phyloP scores from a whole-genome alignment of 2,329 filamentous ascomycete species.

The Keithomyces neogunnii region DNA sequence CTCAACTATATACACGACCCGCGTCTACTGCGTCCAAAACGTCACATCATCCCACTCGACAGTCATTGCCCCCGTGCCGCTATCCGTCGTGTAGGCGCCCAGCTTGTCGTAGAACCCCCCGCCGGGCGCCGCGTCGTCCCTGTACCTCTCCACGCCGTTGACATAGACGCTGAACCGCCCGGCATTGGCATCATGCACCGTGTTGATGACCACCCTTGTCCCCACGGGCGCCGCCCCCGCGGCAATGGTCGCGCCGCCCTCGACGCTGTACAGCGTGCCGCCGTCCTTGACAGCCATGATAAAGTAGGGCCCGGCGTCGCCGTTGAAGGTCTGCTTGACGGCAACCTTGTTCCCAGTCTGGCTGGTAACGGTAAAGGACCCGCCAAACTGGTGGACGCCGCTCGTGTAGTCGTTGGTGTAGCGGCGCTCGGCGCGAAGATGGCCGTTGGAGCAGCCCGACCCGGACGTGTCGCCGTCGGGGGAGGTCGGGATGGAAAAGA shows the following conservation, averaged over 20 bases:
- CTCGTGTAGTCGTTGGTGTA: conserved; percentile 4
- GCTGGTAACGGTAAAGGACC: conserved; percentile 8
- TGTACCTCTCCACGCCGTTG: too few species aligned
- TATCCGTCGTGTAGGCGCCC: too few species aligned
- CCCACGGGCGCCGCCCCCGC: conserved; percentile 1
- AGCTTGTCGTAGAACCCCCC: too few species aligned
- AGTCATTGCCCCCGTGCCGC: too few species aligned
- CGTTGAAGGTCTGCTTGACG: conserved; percentile 12
- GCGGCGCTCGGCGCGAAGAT: conserved; percentile 6
- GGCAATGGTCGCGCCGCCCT: conserved; percentile 9
- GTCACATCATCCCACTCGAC: too few species aligned
- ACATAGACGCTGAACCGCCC: too few species aligned
- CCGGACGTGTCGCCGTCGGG: conserved; percentile 6
- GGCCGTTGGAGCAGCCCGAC: conserved; percentile 7
- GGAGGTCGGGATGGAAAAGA: neutral
- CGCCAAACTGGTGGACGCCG: conserved; percentile 8
- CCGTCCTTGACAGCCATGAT: conserved; percentile 9
- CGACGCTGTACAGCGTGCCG: conserved; percentile 8
- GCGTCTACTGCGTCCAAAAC: too few species aligned
- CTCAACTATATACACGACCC: too few species aligned
- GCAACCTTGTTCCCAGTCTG: conserved; percentile 7
- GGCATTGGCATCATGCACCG: too few species aligned
- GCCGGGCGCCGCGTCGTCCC: too few species aligned
- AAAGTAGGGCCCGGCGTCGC: conserved; percentile 7
- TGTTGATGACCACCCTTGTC: too few species aligned